Conservation (phyloP, 257 asterid species). For the Thymus quinquecostatus region DNA sequence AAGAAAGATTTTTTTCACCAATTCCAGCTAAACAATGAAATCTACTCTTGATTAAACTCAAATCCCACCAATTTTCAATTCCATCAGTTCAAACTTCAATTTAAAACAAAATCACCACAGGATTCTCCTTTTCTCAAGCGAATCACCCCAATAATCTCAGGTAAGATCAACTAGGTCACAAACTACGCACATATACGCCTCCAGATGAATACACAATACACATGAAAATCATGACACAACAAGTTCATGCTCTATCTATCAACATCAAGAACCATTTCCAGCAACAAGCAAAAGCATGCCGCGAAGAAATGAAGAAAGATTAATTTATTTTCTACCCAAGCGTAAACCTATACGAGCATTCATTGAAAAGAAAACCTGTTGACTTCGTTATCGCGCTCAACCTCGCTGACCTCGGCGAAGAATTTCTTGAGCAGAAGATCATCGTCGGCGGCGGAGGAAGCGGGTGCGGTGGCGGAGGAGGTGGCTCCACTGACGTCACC, state of each 20-base stretch:
- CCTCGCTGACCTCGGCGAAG: constrained; percentile 96
- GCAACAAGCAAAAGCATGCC: constrained; percentile 14
- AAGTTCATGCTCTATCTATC: constrained; percentile 2
- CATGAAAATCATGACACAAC: not conserved
- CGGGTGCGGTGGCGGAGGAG: constrained; percentile 40
- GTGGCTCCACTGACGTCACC: constrained; percentile 59
- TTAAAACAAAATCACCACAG: constrained; percentile 1
- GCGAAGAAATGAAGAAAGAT: constrained; percentile 6
- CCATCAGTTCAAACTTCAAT: constrained; percentile 13
- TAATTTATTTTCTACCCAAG: not conserved
- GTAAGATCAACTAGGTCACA: constrained; percentile 17
- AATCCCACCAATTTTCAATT: constrained; percentile 16
- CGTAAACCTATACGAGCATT: constrained; percentile 28
- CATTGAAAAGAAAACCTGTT: constrained; percentile 49
- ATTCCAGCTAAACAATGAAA: not conserved
- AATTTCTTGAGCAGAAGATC: constrained; percentile 86
- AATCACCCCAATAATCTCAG: constrained; percentile 9
- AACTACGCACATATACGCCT: constrained; percentile 1
- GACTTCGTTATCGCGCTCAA: constrained; percentile 97
- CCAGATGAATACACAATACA: not conserved
- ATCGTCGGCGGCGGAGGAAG: constrained; percentile 44
- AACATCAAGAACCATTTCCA: not conserved
- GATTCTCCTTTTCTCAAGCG: not conserved
- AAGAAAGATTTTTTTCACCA: not conserved
- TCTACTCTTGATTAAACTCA: not conserved